phyloP scores from a whole-genome alignment of 768 basidiomycete species.

The Lentinula detonsa region DNA sequence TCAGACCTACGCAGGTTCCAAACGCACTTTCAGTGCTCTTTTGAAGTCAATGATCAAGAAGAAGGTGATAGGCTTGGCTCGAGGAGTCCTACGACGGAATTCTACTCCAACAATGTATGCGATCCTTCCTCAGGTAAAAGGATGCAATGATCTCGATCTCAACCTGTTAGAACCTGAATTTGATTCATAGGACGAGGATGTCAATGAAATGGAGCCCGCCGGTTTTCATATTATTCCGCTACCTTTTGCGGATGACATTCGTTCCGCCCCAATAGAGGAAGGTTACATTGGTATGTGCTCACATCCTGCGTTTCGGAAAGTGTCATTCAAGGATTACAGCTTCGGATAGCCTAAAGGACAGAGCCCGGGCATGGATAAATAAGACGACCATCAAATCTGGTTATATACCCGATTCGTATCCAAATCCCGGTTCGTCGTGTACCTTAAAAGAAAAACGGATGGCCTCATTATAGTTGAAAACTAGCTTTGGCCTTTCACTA shows the following conservation, averaged over 20 bases:
- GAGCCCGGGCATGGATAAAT: conserved; percentile 69
- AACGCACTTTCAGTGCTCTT: conserved; percentile 84
- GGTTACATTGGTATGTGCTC: conserved; percentile 50
- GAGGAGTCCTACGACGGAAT: conserved; percentile 64
- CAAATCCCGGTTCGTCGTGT: conserved; percentile 72
- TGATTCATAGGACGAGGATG: conserved; percentile 54
- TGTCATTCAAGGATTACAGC: conserved; percentile 36
- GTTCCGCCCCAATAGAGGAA: conserved; percentile 65
- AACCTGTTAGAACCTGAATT: background rate
- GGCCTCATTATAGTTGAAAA: background rate
- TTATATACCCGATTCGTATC: conserved; percentile 86
- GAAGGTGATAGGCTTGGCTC: conserved; percentile 74
- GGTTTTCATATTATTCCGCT: conserved; percentile 91
- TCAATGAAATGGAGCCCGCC: conserved; percentile 69
- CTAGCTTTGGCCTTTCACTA: conserved; percentile 84
- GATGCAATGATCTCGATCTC: background rate
- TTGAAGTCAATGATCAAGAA: conserved; percentile 79
- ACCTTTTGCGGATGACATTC: conserved; percentile 95
- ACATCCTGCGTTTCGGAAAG: background rate
- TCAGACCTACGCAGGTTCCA: conserved; percentile 83
- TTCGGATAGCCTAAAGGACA: conserved; percentile 56
- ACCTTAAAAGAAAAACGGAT: background rate
- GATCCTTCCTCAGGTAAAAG: conserved; percentile 74
- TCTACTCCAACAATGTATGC: conserved; percentile 77
- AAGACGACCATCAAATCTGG: conserved; percentile 63